Evolutionary conservation across 441 rosid genomes (phyloP), one percentile per base, ranked within the genome.

Genomic region (Brassica balearica): DNA sequence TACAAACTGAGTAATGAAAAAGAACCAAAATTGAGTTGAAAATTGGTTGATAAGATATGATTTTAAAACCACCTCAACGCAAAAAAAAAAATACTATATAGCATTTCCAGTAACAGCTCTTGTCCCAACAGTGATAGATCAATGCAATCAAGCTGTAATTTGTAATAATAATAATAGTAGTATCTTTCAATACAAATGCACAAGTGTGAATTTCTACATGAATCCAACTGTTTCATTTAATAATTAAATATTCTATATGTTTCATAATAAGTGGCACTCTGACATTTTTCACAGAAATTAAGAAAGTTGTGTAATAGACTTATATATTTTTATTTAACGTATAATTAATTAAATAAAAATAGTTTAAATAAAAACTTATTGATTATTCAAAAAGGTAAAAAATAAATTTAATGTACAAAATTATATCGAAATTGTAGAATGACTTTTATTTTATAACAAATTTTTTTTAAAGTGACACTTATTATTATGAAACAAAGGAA

Each of bases 201-300:
- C 62, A 29, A 72, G 62, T 36, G 77, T 32, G 32, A 78, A 34
- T 73, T 51, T 68, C 3, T 68, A 38, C 51, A 34, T 68, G 71
- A 73, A 68, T 73, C 74, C 58, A 70, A 58, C n/a, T 69, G 72
- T 58, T 69, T 9, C 1, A 65, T 55, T 69, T 29, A 65, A 15
- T 19, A 38, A 23, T 6, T 46, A 29, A 29, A 29, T 29, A 29
- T 29, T 29, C 7, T 29, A 29, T 29, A 0, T 1, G 7, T 29
- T 29, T 29, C 34, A 29, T 29, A 29, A 1, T 29, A 29, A 29
- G 7, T 29, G 34, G 5, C 34, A 29, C 7, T 29, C 0, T 29
- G 7, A 29, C 34, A 29, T 29, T 29, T 29, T 29, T 29, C 34
- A 29, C 34, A 0, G 1, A 29, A 29, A 29, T 29, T 29, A 29